A percentile compares a stretch with the other conserved stretches of the same genome.
Evolutionary conservation across 106 monocot species (phyloP).

Genomic region (Apostasia ramifera): DNA sequence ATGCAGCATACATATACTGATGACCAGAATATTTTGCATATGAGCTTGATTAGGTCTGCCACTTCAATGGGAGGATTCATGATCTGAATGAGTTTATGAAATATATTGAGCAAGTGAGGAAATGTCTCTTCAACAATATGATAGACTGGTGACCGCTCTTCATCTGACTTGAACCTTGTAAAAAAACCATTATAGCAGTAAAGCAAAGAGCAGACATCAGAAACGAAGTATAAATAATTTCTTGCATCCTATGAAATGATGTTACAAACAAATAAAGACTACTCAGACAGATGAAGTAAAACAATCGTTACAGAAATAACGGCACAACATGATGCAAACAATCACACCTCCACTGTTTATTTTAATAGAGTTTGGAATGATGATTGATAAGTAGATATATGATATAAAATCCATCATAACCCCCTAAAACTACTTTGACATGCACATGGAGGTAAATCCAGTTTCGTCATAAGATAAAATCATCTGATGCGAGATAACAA

Average conservation of each 20-base stretch:
- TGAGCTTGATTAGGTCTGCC: constrained; percentile 88
- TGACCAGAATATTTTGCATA: constrained; percentile 99
- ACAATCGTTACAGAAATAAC: too few relatives aligned
- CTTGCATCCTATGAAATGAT: neutral
- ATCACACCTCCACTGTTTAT: too few relatives aligned
- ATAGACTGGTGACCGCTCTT: constrained; percentile 77
- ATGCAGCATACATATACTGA: constrained; percentile 80
- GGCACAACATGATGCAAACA: too few relatives aligned
- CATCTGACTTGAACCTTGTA: constrained; percentile 87
- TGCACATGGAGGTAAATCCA: too few relatives aligned
- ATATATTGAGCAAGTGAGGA: constrained; percentile 70
- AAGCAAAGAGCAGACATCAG: neutral
- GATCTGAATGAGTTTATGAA: constrained; percentile 76
- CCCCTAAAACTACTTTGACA: too few relatives aligned
- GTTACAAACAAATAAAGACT: too few relatives aligned
- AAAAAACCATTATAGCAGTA: constrained; percentile 3
- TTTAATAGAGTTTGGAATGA: too few relatives aligned
- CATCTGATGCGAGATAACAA: too few relatives aligned
- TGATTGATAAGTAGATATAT: too few relatives aligned
- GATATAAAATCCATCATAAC: too few relatives aligned
- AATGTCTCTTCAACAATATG: constrained; percentile 85
- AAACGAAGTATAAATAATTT: neutral
- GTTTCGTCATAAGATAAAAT: too few relatives aligned
- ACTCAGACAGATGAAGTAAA: too few relatives aligned
- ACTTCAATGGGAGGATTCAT: constrained; percentile 69